phyloP scores from a whole-genome alignment of 306 rosid species.

The Inga oerstediana region DNA sequence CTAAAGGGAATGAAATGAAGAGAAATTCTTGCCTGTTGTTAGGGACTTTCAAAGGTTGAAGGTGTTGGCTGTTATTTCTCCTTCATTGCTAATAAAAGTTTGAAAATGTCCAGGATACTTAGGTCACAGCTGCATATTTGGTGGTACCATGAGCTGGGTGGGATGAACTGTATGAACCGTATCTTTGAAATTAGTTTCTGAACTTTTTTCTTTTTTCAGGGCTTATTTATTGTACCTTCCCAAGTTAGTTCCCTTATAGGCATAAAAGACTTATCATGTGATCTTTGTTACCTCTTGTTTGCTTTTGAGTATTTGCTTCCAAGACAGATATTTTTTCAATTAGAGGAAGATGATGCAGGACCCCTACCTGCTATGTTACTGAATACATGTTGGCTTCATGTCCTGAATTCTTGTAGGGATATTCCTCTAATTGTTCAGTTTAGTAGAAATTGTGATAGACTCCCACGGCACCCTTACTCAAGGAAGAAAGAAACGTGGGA shows the following conservation, averaged over 20 bases:
- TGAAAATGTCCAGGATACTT: slow-evolving; percentile 3
- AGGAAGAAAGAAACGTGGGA: not conserved
- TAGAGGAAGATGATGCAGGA: not conserved
- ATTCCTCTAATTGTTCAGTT: not conserved
- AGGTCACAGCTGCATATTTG: not conserved
- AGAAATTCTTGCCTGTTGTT: not conserved
- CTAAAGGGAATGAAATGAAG: not conserved
- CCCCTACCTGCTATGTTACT: not conserved
- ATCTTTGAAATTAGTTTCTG: not conserved
- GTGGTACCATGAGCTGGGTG: not conserved
- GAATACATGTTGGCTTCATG: not conserved
- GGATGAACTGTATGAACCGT: not conserved
- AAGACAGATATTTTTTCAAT: not conserved
- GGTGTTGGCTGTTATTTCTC: slow-evolving; percentile 13
- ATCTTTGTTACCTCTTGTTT: not conserved
- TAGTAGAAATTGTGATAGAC: not conserved
- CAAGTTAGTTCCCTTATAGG: not conserved
- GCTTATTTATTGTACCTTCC: not conserved
- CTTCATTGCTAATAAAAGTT: slow-evolving; percentile 21
- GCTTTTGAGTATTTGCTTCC: slow-evolving; percentile 1
- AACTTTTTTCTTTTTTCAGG: not conserved
- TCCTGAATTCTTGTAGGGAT: not conserved
- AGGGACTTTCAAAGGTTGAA: slow-evolving; percentile 2
- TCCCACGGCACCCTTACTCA: not conserved
- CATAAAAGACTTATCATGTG: not conserved